Percentiles rank a stretch among this genome's conserved stretches.
These are phyloP conservation scores for Irpex sp. DNA, from an alignment of 1,284 basidiomycete species.

Conservation along the genomic window DNA sequence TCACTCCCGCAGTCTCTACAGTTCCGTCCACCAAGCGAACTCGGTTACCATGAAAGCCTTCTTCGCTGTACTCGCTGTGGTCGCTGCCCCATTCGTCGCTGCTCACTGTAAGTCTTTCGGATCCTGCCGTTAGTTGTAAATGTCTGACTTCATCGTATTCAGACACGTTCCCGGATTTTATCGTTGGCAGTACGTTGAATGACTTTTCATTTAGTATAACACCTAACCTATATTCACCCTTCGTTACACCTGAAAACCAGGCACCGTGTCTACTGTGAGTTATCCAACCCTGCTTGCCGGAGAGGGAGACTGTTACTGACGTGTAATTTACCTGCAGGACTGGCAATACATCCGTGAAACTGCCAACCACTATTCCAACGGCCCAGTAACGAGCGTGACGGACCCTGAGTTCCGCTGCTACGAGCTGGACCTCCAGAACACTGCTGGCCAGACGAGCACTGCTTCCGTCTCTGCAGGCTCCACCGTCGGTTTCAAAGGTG, in stretches of 20 bases:
- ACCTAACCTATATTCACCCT: background rate
- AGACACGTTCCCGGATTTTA: background rate
- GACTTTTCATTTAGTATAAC: background rate
- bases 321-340: slow-evolving; percentile 16
- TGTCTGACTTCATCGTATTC: background rate
- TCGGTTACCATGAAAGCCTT: slow-evolving; percentile 19
- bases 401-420: slow-evolving; percentile 44
- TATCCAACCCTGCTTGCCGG: background rate
- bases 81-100: slow-evolving; percentile 16
- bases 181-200: background rate
- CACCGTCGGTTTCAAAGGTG: slow-evolving; percentile 25
- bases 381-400: slow-evolving; percentile 40
- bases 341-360: slow-evolving; percentile 44
- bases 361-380: slow-evolving; percentile 39
- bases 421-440: slow-evolving; percentile 33
- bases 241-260: background rate
- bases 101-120: slow-evolving; percentile 19
- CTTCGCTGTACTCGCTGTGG: slow-evolving; percentile 18
- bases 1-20: background rate
- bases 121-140: background rate
- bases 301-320: background rate
- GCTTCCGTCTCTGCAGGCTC: slow-evolving; percentile 35
- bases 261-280: background rate
- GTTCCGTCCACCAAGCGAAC: background rate
- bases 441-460: slow-evolving; percentile 33